A percentile compares a stretch with the other conserved stretches of the same genome.
Evolutionary conservation across 176 grass and related monocot species (phyloP).

Genomic region (Oryza meyeriana): DNA sequence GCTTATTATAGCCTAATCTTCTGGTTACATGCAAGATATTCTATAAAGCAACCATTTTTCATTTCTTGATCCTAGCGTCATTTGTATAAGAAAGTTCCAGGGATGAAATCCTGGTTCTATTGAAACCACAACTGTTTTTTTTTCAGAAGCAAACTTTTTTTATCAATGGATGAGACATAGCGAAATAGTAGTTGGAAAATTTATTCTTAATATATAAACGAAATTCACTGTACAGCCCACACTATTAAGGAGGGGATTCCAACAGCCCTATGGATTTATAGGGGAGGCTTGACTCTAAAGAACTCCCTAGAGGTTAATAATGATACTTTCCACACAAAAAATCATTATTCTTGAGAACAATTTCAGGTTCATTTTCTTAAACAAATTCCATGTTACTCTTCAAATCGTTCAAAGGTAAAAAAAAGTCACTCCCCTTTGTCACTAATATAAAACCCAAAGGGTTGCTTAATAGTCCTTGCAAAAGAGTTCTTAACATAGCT

Average conservation of each 20-base stretch:
- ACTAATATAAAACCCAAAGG: not conserved
- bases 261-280: too few species aligned
- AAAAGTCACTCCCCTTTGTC: not conserved
- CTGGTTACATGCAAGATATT: not conserved
- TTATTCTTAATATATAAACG: not conserved
- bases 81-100: not conserved
- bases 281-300: too few species aligned
- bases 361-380: too few species aligned
- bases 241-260: too few species aligned
- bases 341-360: too few species aligned
- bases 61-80: not conserved
- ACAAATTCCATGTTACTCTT: not conserved
- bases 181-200: not conserved
- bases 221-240: not conserved
- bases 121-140: too few species aligned
- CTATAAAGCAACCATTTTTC: not conserved
- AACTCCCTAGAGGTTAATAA: too few species aligned
- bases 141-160: too few species aligned
- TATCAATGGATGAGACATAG: too few species aligned
- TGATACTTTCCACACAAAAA: too few species aligned
- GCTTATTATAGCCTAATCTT: not conserved
- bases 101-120: not conserved
- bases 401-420: not conserved
- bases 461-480: not conserved
- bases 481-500: not conserved